phyloP scores from a whole-genome alignment of 306 rosid genomes.

The Vachellia collinsii region DNA sequence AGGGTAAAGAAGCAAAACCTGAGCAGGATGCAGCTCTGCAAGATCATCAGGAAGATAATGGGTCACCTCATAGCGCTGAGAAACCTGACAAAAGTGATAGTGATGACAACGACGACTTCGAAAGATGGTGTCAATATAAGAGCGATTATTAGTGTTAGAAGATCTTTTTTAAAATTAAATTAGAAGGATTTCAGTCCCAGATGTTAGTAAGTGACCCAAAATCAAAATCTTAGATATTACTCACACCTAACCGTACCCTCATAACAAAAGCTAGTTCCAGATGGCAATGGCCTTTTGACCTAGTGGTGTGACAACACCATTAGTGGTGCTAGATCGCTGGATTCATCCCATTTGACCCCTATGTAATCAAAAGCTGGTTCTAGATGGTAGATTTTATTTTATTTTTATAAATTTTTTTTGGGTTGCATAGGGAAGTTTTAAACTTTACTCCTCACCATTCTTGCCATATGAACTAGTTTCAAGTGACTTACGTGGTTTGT shows the following conservation, averaged over 20 bases:
- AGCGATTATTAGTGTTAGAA: slow-evolving; percentile 36
- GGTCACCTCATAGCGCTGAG: slow-evolving; percentile 48
- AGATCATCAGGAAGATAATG: slow-evolving; percentile 51
- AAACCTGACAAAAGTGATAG: slow-evolving; percentile 54
- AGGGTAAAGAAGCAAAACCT: slow-evolving; percentile 47
- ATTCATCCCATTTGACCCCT: background rate
- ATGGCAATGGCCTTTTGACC: background rate
- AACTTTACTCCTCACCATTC: background rate
- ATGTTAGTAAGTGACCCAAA: background rate
- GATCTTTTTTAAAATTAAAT: background rate
- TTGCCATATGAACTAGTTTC: background rate
- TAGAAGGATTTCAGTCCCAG: background rate
- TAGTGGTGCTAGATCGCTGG: background rate
- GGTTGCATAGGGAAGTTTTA: background rate
- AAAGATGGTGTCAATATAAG: slow-evolving; percentile 51
- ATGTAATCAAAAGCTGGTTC: background rate
- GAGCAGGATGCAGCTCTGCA: slow-evolving; percentile 40
- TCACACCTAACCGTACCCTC: background rate
- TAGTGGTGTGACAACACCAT: background rate
- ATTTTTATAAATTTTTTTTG: background rate
- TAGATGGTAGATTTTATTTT: background rate
- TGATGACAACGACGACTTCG: slow-evolving; percentile 34
- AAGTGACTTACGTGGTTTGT: background rate
- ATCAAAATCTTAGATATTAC: background rate
- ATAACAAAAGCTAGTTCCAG: background rate